Conservation (phyloP, 495 filamentous ascomycete species). For the Sabuloglossum arenarium region DNA sequence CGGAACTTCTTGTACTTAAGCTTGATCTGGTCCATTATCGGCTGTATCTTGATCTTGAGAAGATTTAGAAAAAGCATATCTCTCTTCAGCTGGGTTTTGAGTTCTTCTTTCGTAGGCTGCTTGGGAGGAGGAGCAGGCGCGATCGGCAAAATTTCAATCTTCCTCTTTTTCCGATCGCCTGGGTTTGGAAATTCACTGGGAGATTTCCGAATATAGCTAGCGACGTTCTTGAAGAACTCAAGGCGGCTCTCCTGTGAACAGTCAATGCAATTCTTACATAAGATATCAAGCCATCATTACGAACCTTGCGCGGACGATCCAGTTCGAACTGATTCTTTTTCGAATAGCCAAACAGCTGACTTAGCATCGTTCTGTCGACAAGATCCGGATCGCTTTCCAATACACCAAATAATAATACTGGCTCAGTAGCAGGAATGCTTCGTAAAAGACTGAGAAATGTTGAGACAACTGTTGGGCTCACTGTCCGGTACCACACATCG, state of each 20-base stretch:
- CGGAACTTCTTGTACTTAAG: constrained; percentile 67
- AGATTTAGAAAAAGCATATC: constrained; percentile 65
- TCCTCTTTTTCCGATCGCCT: constrained; percentile 62
- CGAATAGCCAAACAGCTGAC: constrained; percentile 68
- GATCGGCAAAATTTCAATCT: constrained; percentile 52
- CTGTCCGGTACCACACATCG: constrained; percentile 61
- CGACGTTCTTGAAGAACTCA: constrained; percentile 56
- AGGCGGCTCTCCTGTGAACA: constrained; percentile 31
- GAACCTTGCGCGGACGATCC: constrained; percentile 34
- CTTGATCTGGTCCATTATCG: constrained; percentile 88
- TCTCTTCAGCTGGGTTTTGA: constrained; percentile 55
- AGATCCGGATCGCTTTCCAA: constrained; percentile 37
- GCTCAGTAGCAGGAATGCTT: constrained; percentile 66
- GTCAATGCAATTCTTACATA: constrained; percentile 13
- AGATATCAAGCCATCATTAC: background rate
- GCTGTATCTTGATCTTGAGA: constrained; percentile 71
- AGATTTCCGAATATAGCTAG: constrained; percentile 49
- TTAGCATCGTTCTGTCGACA: constrained; percentile 38
- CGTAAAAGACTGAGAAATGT: constrained; percentile 63
- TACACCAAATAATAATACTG: constrained; percentile 67
- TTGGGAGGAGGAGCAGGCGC: constrained; percentile 43
- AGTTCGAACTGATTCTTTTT: constrained; percentile 53
- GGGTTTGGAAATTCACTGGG: constrained; percentile 77
- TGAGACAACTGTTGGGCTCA: constrained; percentile 43
- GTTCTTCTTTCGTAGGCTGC: constrained; percentile 51